Percentiles rank a stretch among this genome's conserved stretches.
phyloP scores from a whole-genome alignment of 495 filamentous ascomycete species.

The Darksidea phi region DNA sequence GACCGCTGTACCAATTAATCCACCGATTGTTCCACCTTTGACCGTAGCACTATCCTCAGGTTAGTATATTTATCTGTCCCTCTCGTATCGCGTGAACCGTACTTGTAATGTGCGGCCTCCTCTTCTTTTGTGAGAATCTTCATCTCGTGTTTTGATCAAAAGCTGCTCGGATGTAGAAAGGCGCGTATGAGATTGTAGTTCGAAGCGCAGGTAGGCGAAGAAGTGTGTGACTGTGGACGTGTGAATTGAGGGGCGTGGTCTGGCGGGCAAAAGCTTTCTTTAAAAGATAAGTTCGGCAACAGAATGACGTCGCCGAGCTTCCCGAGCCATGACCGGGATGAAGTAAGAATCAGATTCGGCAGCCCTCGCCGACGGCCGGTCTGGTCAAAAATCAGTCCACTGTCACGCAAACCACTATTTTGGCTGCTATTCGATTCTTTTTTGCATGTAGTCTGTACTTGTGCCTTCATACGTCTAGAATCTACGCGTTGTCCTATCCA shows the following conservation, averaged over 20 bases:
- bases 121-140: constrained; percentile 95
- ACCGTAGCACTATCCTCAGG: constrained; percentile 60
- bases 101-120: constrained; percentile 68
- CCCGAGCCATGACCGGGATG: constrained; percentile 15
- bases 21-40: constrained; percentile 73
- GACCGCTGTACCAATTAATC: constrained; percentile 59
- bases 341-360: not conserved
- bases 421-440: no score
- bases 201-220: not conserved
- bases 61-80: constrained; percentile 44
- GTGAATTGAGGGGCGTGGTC: no score
- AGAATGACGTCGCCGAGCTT: constrained; percentile 18
- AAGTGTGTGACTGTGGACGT: no score
- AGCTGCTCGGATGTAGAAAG: no score
- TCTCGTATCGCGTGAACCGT: constrained; percentile 25
- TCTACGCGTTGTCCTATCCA: no score
- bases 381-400: not conserved
- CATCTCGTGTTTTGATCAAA: constrained; percentile 52
- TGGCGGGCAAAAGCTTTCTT: not conserved
- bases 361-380: not conserved
- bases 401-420: no score
- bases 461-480: no score
- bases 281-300: not conserved
- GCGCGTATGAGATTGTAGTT: constrained; percentile 26
- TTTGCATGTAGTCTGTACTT: no score